Percentiles rank a stretch among this genome's conserved stretches.
Conservation (phyloP, 345 rosid species). For the Salix dunnii region DNA sequence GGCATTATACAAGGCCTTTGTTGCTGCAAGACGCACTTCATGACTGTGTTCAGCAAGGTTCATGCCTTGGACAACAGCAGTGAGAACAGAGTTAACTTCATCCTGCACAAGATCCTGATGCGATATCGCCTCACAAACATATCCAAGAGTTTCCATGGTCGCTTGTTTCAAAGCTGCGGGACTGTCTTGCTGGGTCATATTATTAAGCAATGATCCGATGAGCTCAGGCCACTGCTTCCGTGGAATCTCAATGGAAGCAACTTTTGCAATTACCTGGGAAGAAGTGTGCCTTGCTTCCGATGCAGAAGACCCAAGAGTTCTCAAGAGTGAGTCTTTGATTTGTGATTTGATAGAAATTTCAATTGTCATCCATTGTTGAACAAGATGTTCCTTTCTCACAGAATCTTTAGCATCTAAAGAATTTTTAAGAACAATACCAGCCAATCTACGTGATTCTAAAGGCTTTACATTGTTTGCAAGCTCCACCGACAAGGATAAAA, state of each 20-base stretch:
- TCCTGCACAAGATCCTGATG: conserved; percentile 82
- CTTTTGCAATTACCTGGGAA: conserved; percentile 86
- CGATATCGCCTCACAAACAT: conserved; percentile 87
- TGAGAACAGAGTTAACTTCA: conserved; percentile 86
- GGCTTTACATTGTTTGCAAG: conserved; percentile 79
- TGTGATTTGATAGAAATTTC: conserved; percentile 66
- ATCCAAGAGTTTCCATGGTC: conserved; percentile 84
- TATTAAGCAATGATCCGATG: conserved; percentile 57
- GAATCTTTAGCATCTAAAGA: conserved; percentile 86
- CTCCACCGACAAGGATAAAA: conserved; percentile 73
- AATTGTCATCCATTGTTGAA: conserved; percentile 68
- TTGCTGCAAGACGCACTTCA: conserved; percentile 86
- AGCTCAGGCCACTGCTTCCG: conserved; percentile 92
- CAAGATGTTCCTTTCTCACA: conserved; percentile 56
- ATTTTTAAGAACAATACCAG: conserved; percentile 90
- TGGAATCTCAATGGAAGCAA: conserved; percentile 88
- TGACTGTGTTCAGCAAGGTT: conserved; percentile 61
- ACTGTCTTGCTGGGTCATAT: conserved; percentile 68
- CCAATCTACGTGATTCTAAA: conserved; percentile 72
- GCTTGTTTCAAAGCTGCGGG: conserved; percentile 71
- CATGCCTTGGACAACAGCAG: conserved; percentile 99
- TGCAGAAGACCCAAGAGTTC: conserved; percentile 66
- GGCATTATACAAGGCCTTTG: conserved; percentile 77
- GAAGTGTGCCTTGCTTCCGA: conserved; percentile 82
- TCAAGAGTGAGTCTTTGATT: conserved; percentile 64